Evolutionary conservation across 176 grass and related monocot genomes (phyloP), one percentile per base, ranked within the genome.

Genomic region (Poa pratensis): DNA sequence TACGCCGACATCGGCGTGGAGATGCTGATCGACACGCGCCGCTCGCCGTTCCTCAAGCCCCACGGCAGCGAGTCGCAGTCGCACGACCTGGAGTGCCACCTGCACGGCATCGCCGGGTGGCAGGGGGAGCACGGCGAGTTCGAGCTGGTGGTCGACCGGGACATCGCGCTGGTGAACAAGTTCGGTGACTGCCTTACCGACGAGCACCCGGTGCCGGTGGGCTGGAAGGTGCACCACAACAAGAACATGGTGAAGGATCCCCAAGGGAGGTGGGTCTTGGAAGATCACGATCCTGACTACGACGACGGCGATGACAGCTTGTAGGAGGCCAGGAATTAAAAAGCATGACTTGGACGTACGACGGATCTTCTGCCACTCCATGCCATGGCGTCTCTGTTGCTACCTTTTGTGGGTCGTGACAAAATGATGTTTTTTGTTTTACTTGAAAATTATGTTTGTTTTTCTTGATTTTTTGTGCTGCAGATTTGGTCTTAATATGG

Each of bases 81-180:
- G 84, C 96, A 94, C 88, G 92, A 92, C 82, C 85, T 98, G 50
- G 93, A 98, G 91, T 84, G 78, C 70, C 92, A 98, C 86, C 79
- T 96, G 66, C 96, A 98, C 48, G 91, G 93, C 60, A 17, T 92
- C 37, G 91, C 96, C 5, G 96, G 96, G 13, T 82, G 85, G 69
- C 87, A 87, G 24, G 83, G 89, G 17, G 80, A 58, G 24, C 16
- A 30, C 14, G 75, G 76, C n/a, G 80, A 24, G 53, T 95, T 98
- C 75, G 74, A 82, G 86, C 27, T 98, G 50, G 91, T 86, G 30
- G 60, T 98, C 26, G 89, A 94, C 40, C 82, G 96, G 14, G 93
- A 98, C 90, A 43, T 98, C 10, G 89, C 89, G 10, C 87, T 95
- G 76, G 93, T 95, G 76, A 98, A 98, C 76, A 98, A 98, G 86